Conservation (phyloP, 73 alveolate genomes). For the Symbiodinium pilosum region DNA sequence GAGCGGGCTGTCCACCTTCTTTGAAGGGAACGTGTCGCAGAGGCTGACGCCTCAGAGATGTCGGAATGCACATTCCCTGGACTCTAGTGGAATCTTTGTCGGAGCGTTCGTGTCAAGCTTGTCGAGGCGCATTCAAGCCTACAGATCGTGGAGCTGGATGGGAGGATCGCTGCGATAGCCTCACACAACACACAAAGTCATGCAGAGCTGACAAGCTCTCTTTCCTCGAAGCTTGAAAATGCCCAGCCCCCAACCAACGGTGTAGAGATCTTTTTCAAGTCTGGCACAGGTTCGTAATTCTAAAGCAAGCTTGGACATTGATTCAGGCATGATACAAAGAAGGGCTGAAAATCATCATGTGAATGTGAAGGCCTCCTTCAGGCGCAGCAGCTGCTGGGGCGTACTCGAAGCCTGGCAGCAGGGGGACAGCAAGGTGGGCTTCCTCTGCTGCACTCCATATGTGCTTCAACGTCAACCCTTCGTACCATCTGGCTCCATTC, state of each 20-base stretch:
- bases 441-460: too few species aligned
- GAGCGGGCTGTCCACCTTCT: slow-evolving; percentile 58
- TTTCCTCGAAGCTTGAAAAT: too few species aligned
- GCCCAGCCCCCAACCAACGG: slow-evolving; percentile 30
- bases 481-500: slow-evolving; percentile 61
- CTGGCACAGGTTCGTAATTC: slow-evolving; percentile 41
- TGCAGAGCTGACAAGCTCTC: neutral
- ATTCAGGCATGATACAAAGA: too few species aligned
- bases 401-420: neutral
- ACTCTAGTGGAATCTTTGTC: neutral
- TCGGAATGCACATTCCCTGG: neutral
- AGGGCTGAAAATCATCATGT: neutral
- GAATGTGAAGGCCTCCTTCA: neutral
- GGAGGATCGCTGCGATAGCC: slow-evolving; percentile 68
- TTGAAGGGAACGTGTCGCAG: slow-evolving; percentile 73
- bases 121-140: slow-evolving; percentile 57
- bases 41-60: slow-evolving; percentile 74
- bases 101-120: neutral
- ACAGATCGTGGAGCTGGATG: slow-evolving; percentile 70
- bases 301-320: too few species aligned
- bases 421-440: too few species aligned
- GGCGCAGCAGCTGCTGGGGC: neutral
- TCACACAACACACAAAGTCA: neutral
- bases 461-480: too few species aligned
- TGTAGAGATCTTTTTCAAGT: slow-evolving; percentile 68